Evolutionary conservation across 495 filamentous ascomycete species (phyloP).

Genomic region (Articulospora tetracladia): DNA sequence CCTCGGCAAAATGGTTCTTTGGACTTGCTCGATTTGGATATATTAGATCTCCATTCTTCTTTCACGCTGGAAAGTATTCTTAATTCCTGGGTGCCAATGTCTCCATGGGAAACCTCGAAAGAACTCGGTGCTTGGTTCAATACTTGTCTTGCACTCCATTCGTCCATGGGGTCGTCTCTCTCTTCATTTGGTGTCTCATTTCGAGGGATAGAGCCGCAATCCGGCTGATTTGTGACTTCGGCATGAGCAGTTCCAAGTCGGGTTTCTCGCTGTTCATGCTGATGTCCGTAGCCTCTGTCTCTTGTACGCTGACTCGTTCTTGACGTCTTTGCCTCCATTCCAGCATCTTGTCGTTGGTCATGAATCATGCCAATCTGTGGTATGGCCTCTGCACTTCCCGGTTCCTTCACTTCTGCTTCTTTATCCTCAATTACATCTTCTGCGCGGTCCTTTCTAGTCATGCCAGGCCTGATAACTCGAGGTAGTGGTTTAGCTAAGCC

Average conservation of each 20-base stretch:
- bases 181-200: constrained; percentile 5
- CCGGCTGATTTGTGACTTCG: not conserved
- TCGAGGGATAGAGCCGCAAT: not conserved
- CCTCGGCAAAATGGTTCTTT: not conserved
- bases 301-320: not conserved
- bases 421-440: constrained; percentile 31
- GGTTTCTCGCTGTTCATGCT: not conserved
- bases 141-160: not conserved
- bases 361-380: constrained; percentile 27
- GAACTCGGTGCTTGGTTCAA: not conserved
- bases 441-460: constrained; percentile 26
- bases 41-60: constrained; percentile 2
- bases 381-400: constrained; percentile 6
- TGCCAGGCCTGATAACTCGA: constrained; percentile 40
- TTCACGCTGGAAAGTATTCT: not conserved
- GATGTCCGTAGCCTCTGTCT: constrained; percentile 4
- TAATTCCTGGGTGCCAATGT: not conserved
- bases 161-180: constrained; percentile 13
- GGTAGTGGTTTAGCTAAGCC: constrained; percentile 46
- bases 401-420: constrained; percentile 2
- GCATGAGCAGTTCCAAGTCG: not conserved
- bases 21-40: not conserved
- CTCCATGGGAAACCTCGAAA: not conserved
- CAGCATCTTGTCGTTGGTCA: constrained; percentile 14
- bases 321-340: not conserved